phyloP scores from a whole-genome alignment of 1,284 basidiomycete genomes.

The Fomitopsis palustris region DNA sequence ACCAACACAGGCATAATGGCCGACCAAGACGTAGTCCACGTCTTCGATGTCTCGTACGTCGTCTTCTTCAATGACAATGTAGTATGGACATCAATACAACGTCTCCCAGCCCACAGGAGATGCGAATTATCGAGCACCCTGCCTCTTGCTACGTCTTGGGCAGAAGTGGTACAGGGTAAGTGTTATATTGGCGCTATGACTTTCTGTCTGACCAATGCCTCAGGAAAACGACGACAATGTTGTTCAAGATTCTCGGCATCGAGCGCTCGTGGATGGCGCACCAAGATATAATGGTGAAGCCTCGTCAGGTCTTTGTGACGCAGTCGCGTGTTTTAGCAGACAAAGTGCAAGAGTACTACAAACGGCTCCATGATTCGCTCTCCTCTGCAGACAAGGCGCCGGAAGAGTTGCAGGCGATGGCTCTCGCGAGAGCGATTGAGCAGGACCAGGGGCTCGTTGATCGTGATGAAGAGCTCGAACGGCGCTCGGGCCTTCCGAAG shows the following conservation, averaged over 20 bases:
- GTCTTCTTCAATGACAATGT: conserved; percentile 25
- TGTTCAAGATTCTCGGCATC: conserved; percentile 70
- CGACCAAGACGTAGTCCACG: conserved; percentile 43
- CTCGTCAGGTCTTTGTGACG: conserved; percentile 71
- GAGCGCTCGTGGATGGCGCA: conserved; percentile 46
- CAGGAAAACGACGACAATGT: conserved; percentile 74
- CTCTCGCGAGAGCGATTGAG: conserved; percentile 19
- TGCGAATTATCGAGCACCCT: conserved; percentile 55
- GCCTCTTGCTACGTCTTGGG: conserved; percentile 68
- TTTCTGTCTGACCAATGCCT: conserved; percentile 3
- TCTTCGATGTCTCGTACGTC: conserved; percentile 55
- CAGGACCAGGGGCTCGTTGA: conserved; percentile 40
- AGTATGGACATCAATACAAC: neutral
- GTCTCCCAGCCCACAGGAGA: conserved; percentile 47
- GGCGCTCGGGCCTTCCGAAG: conserved; percentile 45
- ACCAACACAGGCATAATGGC: conserved; percentile 37
- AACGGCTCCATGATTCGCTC: conserved; percentile 47
- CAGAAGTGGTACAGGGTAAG: conserved; percentile 71
- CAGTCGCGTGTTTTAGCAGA: conserved; percentile 61
- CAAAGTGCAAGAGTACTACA: conserved; percentile 66
- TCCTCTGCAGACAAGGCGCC: conserved; percentile 35
- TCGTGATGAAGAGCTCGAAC: conserved; percentile 44
- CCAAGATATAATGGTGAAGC: conserved; percentile 25
- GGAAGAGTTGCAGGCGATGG: conserved; percentile 32
- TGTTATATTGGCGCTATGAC: neutral